Evolutionary conservation across 441 rosid genomes (phyloP), one percentile per base, ranked within the genome.

Genomic region (Sinapis alba): DNA sequence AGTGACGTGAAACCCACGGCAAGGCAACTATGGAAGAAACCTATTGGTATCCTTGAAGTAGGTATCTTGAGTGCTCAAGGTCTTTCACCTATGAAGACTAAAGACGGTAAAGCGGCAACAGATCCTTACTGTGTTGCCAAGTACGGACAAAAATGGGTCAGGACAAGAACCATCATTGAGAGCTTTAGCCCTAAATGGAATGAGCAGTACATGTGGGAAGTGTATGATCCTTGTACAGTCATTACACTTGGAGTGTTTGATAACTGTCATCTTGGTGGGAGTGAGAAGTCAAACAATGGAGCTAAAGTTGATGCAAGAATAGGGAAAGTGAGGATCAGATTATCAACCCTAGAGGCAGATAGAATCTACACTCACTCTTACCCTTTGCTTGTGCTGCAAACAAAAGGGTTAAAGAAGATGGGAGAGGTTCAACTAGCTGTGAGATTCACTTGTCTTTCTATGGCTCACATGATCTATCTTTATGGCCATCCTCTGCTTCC

Each of bases 341-440:
- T 88, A n/a, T 88, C 93, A 0, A 88, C 90, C 2, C 79, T 85
- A 24, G 89, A 86, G 69, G 82, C 90, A 0, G 93, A 88, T 53
- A 78, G 86, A 38, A 85, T 88, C 59, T 88, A 88, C 81, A 85
- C 90, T n/a, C 78, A 88, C 53, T 86, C 93, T 9, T 88, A 86
- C 68, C 93, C 90, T 23, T 87, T 86, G 47, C 88, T 85, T 65
- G 93, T 83, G 61, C 82, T 88, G 18, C 87, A 79, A 57, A 67
- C 87, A 34, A 77, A 85, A 32, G 93, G 89, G 36, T 75, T 88
- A 78, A 88, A 88, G 90, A 88, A 88, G 64, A 86, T 85, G 90
- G 90, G 93, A 18, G 93, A 88, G 21, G 84, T 88, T 9, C 93
- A 88, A 28, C 62, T 88, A 74, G 93, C 90, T 5, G 83, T 88